phyloP scores from a whole-genome alignment of 2,329 filamentous ascomycete species.

The Botrytis medusae region DNA sequence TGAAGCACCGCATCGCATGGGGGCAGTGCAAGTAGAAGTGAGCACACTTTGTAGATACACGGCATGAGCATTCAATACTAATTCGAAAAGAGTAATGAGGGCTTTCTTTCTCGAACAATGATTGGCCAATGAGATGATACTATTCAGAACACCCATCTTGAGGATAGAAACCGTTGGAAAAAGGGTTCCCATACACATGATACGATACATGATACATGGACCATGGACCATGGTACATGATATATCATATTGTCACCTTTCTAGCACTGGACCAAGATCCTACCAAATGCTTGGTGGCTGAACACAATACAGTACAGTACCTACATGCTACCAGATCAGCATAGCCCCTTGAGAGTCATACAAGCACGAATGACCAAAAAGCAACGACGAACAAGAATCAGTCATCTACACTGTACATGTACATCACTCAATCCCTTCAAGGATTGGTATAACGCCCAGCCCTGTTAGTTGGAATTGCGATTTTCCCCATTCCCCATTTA shows the following conservation, averaged over 20 bases:
- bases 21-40: neutral
- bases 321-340: neutral
- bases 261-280: neutral
- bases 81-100: neutral
- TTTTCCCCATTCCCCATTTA: neutral
- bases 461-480: neutral
- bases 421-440: neutral
- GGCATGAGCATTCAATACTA: neutral
- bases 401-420: neutral
- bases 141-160: too few species aligned
- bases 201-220: neutral
- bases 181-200: neutral
- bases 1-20: neutral
- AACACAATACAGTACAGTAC: too few species aligned
- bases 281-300: too few species aligned
- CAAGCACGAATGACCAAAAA: neutral
- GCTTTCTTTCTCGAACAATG: neutral
- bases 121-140: neutral
- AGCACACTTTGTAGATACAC: neutral
- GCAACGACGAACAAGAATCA: neutral
- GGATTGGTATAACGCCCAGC: neutral
- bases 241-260: neutral
- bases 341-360: neutral
- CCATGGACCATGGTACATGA: too few species aligned
- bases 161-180: neutral